phyloP scores from a whole-genome alignment of 176 grass and related monocot species.

The Phyllostachys edulis region DNA sequence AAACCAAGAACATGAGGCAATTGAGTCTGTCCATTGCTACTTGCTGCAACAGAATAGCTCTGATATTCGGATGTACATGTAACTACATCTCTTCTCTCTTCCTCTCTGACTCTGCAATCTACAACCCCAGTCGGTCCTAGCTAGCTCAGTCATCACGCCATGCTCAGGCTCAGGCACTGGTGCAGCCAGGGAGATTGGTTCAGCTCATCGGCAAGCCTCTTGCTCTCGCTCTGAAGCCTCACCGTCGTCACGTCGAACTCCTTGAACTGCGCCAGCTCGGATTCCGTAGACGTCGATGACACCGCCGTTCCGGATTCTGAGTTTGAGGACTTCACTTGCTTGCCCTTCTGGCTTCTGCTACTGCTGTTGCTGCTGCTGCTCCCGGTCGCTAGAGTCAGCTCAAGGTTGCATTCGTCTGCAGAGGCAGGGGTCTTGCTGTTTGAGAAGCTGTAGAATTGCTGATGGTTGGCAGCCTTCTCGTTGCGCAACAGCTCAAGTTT shows the following conservation, averaged over 20 bases:
- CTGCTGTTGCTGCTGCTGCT: background rate
- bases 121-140: slow-evolving; percentile 7
- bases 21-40: background rate
- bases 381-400: slow-evolving; percentile 68
- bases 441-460: slow-evolving; percentile 23
- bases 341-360: slow-evolving; percentile 4
- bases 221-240: slow-evolving; percentile 9
- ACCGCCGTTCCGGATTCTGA: slow-evolving; percentile 49
- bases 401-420: slow-evolving; percentile 45
- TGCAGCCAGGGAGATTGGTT: slow-evolving; percentile 26
- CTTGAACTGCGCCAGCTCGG: slow-evolving; percentile 27
- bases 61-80: slow-evolving; percentile 26
- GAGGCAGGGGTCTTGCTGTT: background rate
- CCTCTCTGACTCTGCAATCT: slow-evolving; percentile 19
- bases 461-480: background rate
- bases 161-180: slow-evolving; percentile 35
- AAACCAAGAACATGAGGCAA: background rate
- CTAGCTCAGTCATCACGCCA: background rate
- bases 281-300: slow-evolving; percentile 56
- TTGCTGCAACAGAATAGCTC: slow-evolving; percentile 8
- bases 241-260: background rate
- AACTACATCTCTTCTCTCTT: background rate
- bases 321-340: slow-evolving; percentile 38
- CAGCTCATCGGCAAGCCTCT: slow-evolving; percentile 13
- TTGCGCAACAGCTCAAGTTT: background rate